A percentile compares a stretch with the other conserved stretches of the same genome.
These are phyloP conservation scores for Castanea mollissima DNA, from an alignment of 306 rosid genomes.

Conservation along the genomic window DNA sequence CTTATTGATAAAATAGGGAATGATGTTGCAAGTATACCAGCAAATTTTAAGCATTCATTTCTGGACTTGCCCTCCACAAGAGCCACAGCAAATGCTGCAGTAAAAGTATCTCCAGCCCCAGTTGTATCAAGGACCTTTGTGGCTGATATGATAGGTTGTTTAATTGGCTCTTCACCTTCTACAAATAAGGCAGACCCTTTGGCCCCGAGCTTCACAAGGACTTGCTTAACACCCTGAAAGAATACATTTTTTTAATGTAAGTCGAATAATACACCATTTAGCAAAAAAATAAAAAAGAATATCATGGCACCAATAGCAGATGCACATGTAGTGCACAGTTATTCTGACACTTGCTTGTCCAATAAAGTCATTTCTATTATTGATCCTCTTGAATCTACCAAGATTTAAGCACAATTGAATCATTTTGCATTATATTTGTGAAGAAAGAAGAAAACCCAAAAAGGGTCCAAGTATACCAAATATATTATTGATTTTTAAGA, in stretches of 20 bases:
- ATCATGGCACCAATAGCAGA: not conserved
- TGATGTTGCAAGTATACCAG: conserved; percentile 41
- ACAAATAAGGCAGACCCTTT: conserved; percentile 81
- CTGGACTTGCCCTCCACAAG: conserved; percentile 76
- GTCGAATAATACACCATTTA: not conserved
- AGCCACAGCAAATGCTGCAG: conserved; percentile 92
- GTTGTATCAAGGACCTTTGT: conserved; percentile 75
- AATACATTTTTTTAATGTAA: conserved; percentile 13
- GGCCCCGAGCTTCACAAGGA: conserved; percentile 83
- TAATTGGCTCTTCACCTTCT: conserved; percentile 78
- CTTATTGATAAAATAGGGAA: conserved; percentile 4
- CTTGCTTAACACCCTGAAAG: conserved; percentile 80
- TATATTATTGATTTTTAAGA: not conserved
- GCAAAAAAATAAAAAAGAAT: not conserved
- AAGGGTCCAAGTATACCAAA: not conserved
- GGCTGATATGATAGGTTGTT: conserved; percentile 62
- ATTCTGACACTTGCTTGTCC: not conserved
- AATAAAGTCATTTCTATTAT: not conserved
- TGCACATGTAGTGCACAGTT: not conserved
- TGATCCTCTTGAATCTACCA: not conserved
- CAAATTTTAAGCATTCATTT: conserved; percentile 72
- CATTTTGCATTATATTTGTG: not conserved
- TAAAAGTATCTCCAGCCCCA: conserved; percentile 95
- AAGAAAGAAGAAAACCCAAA: not conserved
- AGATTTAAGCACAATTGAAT: not conserved